phyloP scores from a whole-genome alignment of 2,329 filamentous ascomycete genomes.

The Acephala macrosclerotiorum region DNA sequence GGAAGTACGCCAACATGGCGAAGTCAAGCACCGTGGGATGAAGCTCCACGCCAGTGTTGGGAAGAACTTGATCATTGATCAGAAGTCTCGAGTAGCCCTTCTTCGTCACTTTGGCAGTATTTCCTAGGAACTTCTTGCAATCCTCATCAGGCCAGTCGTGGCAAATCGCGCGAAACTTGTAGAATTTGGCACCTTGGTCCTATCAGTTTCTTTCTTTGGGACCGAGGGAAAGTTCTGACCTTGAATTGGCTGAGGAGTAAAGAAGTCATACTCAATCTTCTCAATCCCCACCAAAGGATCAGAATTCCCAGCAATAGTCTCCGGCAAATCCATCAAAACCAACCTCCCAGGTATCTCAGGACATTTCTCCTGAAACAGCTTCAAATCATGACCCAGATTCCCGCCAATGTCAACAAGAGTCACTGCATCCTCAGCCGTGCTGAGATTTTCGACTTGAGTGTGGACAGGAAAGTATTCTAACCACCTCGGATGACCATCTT shows the following conservation, averaged over 20 bases:
- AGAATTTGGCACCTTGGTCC: constrained; percentile 37
- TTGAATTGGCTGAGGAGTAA: constrained; percentile 40
- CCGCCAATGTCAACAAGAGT: constrained; percentile 30
- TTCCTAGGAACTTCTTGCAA: constrained; percentile 38
- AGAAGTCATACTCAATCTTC: constrained; percentile 42
- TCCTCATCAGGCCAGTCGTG: constrained; percentile 40
- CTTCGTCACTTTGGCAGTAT: constrained; percentile 39
- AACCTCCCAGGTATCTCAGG: constrained; percentile 29
- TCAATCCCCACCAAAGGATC: constrained; percentile 37
- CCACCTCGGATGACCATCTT: constrained; percentile 19
- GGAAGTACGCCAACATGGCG: constrained; percentile 11
- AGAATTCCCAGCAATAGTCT: constrained; percentile 36
- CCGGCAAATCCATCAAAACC: constrained; percentile 36
- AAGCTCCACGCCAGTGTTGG: constrained; percentile 6
- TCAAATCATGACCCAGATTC: constrained; percentile 28
- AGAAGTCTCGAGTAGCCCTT: constrained; percentile 36
- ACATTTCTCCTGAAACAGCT: constrained; percentile 27
- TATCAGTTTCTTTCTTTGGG: background rate
- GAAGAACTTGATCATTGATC: constrained; percentile 40
- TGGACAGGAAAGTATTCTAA: constrained; percentile 21
- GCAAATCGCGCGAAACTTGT: constrained; percentile 39
- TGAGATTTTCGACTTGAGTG: constrained; percentile 8
- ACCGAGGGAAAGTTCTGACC: constrained; percentile 20
- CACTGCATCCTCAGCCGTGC: constrained; percentile 36
- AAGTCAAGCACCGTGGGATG: constrained; percentile 11